These are phyloP conservation scores for Aspergillus amoenus DNA, from an alignment of 2,329 filamentous ascomycete genomes.

Conservation along the genomic window DNA sequence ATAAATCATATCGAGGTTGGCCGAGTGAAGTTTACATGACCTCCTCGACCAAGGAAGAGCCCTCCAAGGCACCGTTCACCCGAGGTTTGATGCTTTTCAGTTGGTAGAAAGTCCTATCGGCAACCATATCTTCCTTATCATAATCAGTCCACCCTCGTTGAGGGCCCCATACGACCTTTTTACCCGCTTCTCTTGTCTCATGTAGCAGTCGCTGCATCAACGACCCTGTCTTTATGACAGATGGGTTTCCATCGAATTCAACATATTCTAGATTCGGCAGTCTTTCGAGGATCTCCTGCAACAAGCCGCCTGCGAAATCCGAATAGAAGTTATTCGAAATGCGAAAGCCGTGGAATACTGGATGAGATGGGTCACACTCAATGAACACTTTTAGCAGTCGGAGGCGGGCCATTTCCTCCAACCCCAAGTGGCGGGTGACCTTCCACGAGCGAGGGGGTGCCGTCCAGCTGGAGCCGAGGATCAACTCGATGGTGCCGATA, in stretches of 20 bases:
- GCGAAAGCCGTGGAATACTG: slow-evolving; percentile 58
- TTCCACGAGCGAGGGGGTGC: slow-evolving; percentile 56
- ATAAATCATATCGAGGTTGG: neutral
- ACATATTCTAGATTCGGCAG: slow-evolving; percentile 51
- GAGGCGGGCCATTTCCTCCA: slow-evolving; percentile 49
- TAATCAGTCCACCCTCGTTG: slow-evolving; percentile 39
- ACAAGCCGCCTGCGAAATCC: slow-evolving; percentile 52
- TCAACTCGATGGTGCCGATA: slow-evolving; percentile 55
- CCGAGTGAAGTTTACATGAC: neutral
- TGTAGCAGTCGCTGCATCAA: slow-evolving; percentile 50
- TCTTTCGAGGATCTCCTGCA: slow-evolving; percentile 51
- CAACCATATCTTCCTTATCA: slow-evolving; percentile 23
- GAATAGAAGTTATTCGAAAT: slow-evolving; percentile 59
- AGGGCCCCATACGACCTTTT: slow-evolving; percentile 41
- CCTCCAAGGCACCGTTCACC: neutral
- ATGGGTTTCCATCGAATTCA: slow-evolving; percentile 58
- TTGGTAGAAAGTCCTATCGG: slow-evolving; percentile 15
- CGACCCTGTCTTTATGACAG: slow-evolving; percentile 51
- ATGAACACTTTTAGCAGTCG: slow-evolving; percentile 57
- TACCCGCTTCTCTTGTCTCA: slow-evolving; percentile 34
- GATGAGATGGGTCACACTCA: slow-evolving; percentile 55
- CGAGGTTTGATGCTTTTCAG: slow-evolving; percentile 1
- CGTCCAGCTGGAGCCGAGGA: slow-evolving; percentile 60
- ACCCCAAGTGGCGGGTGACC: slow-evolving; percentile 49
- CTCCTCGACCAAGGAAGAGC: neutral